Evolutionary conservation across 805 yeast species (phyloP).

Genomic region (Saturnispora mendoncae): DNA sequence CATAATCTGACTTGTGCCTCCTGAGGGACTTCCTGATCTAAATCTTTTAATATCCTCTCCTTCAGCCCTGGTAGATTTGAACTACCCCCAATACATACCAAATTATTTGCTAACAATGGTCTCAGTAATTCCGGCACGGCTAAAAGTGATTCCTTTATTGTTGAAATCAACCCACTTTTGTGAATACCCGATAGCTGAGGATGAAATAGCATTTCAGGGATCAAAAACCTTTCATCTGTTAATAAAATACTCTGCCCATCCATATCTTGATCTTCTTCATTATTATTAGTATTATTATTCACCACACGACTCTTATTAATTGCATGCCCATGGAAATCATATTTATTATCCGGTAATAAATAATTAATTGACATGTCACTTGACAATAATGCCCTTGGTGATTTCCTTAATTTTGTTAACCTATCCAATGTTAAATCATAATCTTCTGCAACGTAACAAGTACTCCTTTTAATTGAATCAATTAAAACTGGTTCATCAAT

Average conservation of each 20-base stretch:
- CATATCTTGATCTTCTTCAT: slow-evolving; percentile 42
- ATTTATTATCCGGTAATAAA: slow-evolving; percentile 80
- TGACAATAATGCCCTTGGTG: slow-evolving; percentile 13
- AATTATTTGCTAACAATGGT: slow-evolving; percentile 72
- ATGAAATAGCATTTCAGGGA: slow-evolving; percentile 80
- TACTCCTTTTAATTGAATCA: slow-evolving; percentile 73
- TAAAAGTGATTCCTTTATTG: slow-evolving; percentile 58
- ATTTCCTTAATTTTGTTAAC: slow-evolving; percentile 21
- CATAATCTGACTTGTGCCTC: slow-evolving; percentile 56
- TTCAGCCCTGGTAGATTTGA: slow-evolving; percentile 61
- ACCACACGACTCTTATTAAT: slow-evolving; percentile 17
- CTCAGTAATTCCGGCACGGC: slow-evolving; percentile 64
- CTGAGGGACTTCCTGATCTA: slow-evolving; percentile 60
- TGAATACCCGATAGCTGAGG: slow-evolving; percentile 75
- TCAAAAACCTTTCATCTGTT: slow-evolving; percentile 76
- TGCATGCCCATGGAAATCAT: slow-evolving; percentile 62
- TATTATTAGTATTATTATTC: neutral
- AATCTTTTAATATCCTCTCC: slow-evolving; percentile 49
- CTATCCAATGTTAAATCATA: slow-evolving; percentile 31
- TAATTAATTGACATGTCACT: slow-evolving; percentile 48
- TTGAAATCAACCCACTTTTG: slow-evolving; percentile 69
- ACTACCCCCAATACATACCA: slow-evolving; percentile 77
- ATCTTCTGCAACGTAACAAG: slow-evolving; percentile 60
- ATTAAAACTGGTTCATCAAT: slow-evolving; percentile 83
- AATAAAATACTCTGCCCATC: slow-evolving; percentile 30